Conservation (phyloP, 2,329 filamentous ascomycete genomes). For the Fonsecaea pedrosoi region DNA sequence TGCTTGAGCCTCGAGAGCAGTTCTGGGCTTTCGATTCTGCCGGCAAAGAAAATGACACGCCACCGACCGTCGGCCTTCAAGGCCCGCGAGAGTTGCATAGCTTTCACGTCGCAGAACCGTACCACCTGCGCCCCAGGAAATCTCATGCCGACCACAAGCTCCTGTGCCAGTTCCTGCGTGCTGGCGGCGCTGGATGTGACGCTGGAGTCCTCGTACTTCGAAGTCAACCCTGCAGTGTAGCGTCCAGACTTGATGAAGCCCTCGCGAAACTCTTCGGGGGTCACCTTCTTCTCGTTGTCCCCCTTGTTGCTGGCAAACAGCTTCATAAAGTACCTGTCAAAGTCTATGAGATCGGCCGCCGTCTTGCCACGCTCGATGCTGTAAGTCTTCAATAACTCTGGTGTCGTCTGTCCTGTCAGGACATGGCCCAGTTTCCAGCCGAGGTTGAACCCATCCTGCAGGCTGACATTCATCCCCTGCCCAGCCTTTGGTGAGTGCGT, state of each 20-base stretch:
- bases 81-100: slow-evolving; percentile 58
- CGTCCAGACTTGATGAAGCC: slow-evolving; percentile 64
- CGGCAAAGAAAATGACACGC: slow-evolving; percentile 59
- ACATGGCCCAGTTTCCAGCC: slow-evolving; percentile 66
- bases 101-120: slow-evolving; percentile 65
- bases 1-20: slow-evolving; percentile 46
- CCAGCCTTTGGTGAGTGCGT: slow-evolving; percentile 76
- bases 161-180: slow-evolving; percentile 47
- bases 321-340: slow-evolving; percentile 62
- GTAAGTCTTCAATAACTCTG: slow-evolving; percentile 60
- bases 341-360: slow-evolving; percentile 65
- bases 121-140: slow-evolving; percentile 65
- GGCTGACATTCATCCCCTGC: slow-evolving; percentile 61
- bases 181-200: slow-evolving; percentile 52
- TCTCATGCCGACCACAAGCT: slow-evolving; percentile 55
- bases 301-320: slow-evolving; percentile 57
- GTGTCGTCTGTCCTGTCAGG: slow-evolving; percentile 52
- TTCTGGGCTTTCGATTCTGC: slow-evolving; percentile 48
- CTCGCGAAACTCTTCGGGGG: slow-evolving; percentile 60
- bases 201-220: slow-evolving; percentile 59
- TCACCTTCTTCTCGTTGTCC: slow-evolving; percentile 40
- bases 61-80: slow-evolving; percentile 61
- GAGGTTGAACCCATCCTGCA: slow-evolving; percentile 68
- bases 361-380: slow-evolving; percentile 60
- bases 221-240: slow-evolving; percentile 67